phyloP scores from a whole-genome alignment of 208 protist species.

The Wallacemonas rigidus region DNA sequence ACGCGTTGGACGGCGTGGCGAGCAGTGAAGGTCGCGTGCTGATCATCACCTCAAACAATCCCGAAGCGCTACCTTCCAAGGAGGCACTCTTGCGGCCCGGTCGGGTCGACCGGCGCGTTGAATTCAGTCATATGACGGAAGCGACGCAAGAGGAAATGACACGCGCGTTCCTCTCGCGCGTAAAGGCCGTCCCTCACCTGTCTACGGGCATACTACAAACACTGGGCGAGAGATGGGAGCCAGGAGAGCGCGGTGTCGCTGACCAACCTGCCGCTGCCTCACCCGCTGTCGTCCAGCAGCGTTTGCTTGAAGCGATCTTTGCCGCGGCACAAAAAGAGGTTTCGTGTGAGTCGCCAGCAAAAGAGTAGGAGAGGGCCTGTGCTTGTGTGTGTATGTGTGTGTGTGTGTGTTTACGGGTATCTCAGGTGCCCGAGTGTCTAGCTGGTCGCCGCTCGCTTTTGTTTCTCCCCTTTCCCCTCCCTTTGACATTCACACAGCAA shows the following conservation, averaged over 20 bases:
- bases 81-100: conserved; percentile 93
- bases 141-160: conserved; percentile 52
- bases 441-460: no score
- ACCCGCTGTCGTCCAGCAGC: conserved; percentile 49
- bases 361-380: not conserved
- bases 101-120: conserved; percentile 84
- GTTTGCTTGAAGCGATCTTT: conserved; percentile 42
- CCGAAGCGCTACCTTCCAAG: conserved; percentile 79
- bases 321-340: conserved; percentile 8
- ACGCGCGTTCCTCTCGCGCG: conserved; percentile 9
- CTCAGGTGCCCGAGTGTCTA: no score
- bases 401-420: not conserved
- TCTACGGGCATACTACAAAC: not conserved
- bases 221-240: not conserved
- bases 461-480: no score
- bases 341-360: not conserved
- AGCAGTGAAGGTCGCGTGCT: conserved; percentile 93
- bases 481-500: no score
- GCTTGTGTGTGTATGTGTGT: conserved; percentile 3
- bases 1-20: conserved; percentile 95
- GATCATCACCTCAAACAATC: conserved; percentile 95
- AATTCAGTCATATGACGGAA: conserved; percentile 48
- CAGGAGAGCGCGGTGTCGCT: not conserved
- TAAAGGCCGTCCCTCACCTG: not conserved
- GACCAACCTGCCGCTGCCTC: conserved; percentile 6